Conservation (phyloP, 1,284 basidiomycete species). For the Leccinum pachyderme region DNA sequence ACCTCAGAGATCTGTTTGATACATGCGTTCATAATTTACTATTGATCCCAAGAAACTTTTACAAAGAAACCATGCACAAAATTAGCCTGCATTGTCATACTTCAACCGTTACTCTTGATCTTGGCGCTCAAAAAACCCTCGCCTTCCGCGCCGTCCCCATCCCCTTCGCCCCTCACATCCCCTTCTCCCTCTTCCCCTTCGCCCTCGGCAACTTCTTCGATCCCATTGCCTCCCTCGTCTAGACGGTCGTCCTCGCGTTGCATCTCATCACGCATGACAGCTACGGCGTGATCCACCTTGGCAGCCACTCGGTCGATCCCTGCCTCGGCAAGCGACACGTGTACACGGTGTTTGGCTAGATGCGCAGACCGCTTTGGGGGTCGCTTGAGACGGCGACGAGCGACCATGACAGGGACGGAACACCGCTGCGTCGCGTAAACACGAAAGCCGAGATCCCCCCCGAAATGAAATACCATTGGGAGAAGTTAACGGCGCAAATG, state of each 20-base stretch:
- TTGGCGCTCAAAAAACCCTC: slow-evolving; percentile 30
- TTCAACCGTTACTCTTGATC: slow-evolving; percentile 12
- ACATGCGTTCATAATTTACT: neutral
- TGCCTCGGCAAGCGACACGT: slow-evolving; percentile 85
- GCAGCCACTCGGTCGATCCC: slow-evolving; percentile 77
- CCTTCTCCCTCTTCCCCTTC: slow-evolving; percentile 29
- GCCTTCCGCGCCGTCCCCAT: slow-evolving; percentile 25
- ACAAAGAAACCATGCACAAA: neutral
- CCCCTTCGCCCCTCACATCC: slow-evolving; percentile 31
- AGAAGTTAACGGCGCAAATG: neutral
- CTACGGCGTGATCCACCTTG: slow-evolving; percentile 71
- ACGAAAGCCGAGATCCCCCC: neutral
- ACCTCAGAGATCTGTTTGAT: too few relatives aligned
- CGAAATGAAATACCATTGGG: neutral
- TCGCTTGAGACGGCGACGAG: slow-evolving; percentile 78
- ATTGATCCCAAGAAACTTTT: neutral
- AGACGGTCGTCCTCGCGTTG: slow-evolving; percentile 58
- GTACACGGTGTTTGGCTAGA: slow-evolving; percentile 60
- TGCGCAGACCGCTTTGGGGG: slow-evolving; percentile 64
- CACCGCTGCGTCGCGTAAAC: slow-evolving; percentile 55
- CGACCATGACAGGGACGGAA: slow-evolving; percentile 90
- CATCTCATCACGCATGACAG: slow-evolving; percentile 68
- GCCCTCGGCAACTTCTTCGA: slow-evolving; percentile 37
- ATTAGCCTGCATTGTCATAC: neutral
- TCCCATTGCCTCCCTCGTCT: slow-evolving; percentile 26